Base-by-base conservation (phyloP, 306 rosid genomes). In the Begonia loranthoides region DNA sequence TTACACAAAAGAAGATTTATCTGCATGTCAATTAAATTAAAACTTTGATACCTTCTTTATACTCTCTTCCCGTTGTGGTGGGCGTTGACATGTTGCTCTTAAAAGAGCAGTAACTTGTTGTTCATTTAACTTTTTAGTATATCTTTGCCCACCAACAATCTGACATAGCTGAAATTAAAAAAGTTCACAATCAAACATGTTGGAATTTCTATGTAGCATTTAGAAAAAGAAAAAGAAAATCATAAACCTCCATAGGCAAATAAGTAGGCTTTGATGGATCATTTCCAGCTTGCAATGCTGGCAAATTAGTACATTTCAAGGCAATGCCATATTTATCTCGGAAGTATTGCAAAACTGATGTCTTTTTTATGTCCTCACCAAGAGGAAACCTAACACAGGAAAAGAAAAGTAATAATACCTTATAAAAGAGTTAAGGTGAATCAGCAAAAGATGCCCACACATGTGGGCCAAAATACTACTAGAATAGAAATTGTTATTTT, bases 211-310 rank as follows among this genome's bases (percentile, higher is more conserved):
- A 28, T 2, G 28, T 15, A 51, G 8, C 12, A 16, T 41, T 9
- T 5, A 40, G 4, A 38, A 49, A 16, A 16, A 19, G 51, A 50
- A 10, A 5, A 36, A n/a, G 17, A 17, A 48, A 60, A 45, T 47
- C 17, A 24, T 49, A 58, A 40, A 87, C 96, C 94, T 87, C 96
- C 81, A 87, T 73, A 0, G 96, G 96, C 46, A 87, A 52, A 64
- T 58, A 83, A 10, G 13, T 19, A 5, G 94, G 94, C 10, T 54
- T 87, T 0, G 36, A 28, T 28, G 72, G 7, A 48, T 81, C 76
- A 45, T 58, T 78, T n/a, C 96, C 96, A 36, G 85, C 68, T 68
- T 76, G 81, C 7, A 90, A 50, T 9, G 99, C 99, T 45, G 95
- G 94, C 64, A 83, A 67, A 41, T 2, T 9, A 34, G 24, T 14